phyloP scores from a whole-genome alignment of 2,329 filamentous ascomycete genomes.

The Fusarium vanettenii region DNA sequence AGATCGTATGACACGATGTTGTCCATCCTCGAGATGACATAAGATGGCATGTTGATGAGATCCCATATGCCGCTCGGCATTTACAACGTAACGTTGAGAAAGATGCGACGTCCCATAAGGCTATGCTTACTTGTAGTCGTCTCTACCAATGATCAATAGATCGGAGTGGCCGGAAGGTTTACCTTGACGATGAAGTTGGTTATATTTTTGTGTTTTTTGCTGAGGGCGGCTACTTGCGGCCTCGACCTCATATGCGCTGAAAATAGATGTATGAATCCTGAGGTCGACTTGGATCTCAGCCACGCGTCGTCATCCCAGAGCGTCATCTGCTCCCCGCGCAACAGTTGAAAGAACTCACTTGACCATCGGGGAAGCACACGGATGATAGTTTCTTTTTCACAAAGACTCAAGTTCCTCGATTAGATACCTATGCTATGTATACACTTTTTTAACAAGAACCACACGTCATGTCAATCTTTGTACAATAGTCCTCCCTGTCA shows the following conservation, averaged over 20 bases:
- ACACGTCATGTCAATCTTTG: background rate
- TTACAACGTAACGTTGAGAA: slow-evolving; percentile 12
- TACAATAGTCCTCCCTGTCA: background rate
- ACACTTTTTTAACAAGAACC: background rate
- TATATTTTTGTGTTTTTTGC: background rate
- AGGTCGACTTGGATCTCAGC: background rate
- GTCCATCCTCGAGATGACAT: background rate
- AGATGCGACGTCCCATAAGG: slow-evolving; percentile 17
- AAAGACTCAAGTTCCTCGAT: background rate
- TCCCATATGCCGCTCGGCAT: background rate
- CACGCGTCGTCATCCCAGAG: background rate
- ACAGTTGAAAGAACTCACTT: background rate
- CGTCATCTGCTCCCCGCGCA: background rate
- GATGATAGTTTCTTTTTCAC: background rate
- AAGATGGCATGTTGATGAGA: background rate
- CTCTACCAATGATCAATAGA: background rate
- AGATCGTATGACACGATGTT: slow-evolving; percentile 19
- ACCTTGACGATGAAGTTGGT: slow-evolving; percentile 40
- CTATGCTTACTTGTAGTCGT: background rate
- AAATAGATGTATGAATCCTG: background rate
- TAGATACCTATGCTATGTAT: background rate
- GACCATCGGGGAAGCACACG: background rate
- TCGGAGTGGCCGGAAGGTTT: slow-evolving; percentile 17
- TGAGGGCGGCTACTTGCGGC: background rate
- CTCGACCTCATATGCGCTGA: background rate